These are phyloP conservation scores for Saccharum officinarum DNA, from an alignment of 176 grass and related monocot species.

Conservation along the genomic window DNA sequence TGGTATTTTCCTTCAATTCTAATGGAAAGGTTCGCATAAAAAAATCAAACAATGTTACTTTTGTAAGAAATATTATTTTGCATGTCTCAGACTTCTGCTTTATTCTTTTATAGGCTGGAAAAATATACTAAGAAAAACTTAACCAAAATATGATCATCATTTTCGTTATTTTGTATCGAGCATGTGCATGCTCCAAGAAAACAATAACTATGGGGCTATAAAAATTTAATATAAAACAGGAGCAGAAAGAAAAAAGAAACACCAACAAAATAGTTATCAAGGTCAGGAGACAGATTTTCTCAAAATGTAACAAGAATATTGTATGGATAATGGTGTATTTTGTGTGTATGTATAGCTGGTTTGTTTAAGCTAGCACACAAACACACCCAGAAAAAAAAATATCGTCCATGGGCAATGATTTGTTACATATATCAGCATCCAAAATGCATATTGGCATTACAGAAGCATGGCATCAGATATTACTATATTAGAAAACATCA, in stretches of 20 bases:
- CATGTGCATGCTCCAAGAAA: not conserved
- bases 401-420: not conserved
- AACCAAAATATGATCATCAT: not conserved
- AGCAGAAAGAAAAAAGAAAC: not conserved
- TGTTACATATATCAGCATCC: conserved; percentile 12
- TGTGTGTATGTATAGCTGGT: not conserved
- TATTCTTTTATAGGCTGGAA: not conserved
- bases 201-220: not conserved
- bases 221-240: not conserved
- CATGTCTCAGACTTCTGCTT: not conserved
- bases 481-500: not conserved
- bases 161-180: not conserved
- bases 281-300: not conserved
- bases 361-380: not conserved
- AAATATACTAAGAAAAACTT: not conserved
- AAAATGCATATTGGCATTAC: conserved; percentile 5
- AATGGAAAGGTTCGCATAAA: not conserved
- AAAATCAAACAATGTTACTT: not conserved
- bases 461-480: conserved; percentile 15
- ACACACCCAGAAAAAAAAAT: not conserved
- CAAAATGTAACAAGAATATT: conserved; percentile 2
- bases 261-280: not conserved
- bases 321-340: not conserved
- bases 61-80: not conserved
- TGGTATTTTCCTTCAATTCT: not conserved